These are phyloP conservation scores for Litchi chinensis DNA, from an alignment of 345 rosid genomes.

Conservation along the genomic window DNA sequence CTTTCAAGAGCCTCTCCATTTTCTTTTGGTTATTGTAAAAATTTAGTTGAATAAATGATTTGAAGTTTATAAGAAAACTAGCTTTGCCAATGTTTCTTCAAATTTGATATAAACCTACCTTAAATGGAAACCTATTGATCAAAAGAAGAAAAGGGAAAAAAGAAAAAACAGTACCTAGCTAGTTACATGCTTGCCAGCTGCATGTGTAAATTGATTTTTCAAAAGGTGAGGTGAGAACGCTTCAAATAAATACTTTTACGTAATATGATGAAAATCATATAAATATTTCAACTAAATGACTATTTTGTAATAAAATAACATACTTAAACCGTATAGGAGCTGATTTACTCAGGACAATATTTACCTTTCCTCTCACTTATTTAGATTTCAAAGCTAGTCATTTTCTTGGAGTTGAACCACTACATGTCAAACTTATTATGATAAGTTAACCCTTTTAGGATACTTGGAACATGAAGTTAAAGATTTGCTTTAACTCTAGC, in stretches of 20 bases:
- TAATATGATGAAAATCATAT: no score
- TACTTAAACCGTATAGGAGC: no score
- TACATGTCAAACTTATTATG: conserved; percentile 42
- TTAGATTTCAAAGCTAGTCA: not conserved
- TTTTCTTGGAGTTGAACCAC: conserved; percentile 33
- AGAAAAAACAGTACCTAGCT: not conserved
- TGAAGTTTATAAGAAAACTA: not conserved
- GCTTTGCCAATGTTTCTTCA: no score
- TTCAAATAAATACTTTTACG: no score
- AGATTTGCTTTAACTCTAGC: conserved; percentile 26
- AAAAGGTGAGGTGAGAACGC: no score
- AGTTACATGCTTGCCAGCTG: not conserved
- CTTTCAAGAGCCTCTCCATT: not conserved
- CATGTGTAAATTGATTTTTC: not conserved
- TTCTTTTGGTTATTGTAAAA: not conserved
- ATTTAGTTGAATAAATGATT: not conserved
- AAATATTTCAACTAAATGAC: no score
- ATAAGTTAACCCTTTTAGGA: conserved; percentile 17
- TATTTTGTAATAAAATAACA: no score
- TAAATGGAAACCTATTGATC: not conserved
- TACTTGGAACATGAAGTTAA: conserved; percentile 31
- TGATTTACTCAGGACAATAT: no score
- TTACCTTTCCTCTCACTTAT: not conserved
- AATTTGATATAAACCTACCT: not conserved
- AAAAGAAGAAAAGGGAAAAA: not conserved